These are phyloP conservation scores for Scenedesmus sp. DNA, from an alignment of 163 green algal genomes.

Conservation along the genomic window DNA sequence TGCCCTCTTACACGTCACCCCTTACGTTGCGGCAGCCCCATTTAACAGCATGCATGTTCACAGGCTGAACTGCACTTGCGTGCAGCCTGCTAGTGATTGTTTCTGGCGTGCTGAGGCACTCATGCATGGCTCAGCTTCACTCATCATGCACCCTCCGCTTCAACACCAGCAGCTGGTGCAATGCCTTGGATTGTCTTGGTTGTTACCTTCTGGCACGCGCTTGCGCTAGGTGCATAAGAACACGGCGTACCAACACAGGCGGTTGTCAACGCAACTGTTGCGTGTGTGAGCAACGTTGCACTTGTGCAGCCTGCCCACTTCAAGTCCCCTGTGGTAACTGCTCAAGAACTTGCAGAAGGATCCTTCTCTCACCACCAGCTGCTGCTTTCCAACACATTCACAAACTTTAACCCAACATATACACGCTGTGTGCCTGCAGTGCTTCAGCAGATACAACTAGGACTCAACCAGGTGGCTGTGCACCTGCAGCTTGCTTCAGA, in stretches of 20 bases:
- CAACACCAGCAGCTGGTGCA: too few relatives aligned
- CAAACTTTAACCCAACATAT: neutral
- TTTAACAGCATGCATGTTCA: neutral
- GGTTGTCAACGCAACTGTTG: too few relatives aligned
- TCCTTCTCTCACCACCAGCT: neutral
- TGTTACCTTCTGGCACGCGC: too few relatives aligned
- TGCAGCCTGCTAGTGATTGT: neutral
- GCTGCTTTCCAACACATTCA: neutral
- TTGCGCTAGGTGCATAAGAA: too few relatives aligned
- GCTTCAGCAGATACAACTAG: too few relatives aligned
- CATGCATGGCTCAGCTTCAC: neutral
- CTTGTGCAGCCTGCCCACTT: too few relatives aligned
- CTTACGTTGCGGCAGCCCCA: neutral
- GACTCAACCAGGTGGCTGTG: too few relatives aligned
- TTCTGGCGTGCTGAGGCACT: neutral
- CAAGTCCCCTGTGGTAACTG: neutral
- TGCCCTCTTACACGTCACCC: neutral
- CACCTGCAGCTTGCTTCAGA: neutral
- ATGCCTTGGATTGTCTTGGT: too few relatives aligned
- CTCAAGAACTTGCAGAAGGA: neutral
- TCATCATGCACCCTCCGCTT: too few relatives aligned
- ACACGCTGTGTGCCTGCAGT: too few relatives aligned
- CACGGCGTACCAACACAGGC: too few relatives aligned
- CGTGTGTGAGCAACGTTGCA: too few relatives aligned
- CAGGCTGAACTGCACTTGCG: neutral